Conservation (phyloP, 345 rosid species). For the Gossypium thurberi region DNA sequence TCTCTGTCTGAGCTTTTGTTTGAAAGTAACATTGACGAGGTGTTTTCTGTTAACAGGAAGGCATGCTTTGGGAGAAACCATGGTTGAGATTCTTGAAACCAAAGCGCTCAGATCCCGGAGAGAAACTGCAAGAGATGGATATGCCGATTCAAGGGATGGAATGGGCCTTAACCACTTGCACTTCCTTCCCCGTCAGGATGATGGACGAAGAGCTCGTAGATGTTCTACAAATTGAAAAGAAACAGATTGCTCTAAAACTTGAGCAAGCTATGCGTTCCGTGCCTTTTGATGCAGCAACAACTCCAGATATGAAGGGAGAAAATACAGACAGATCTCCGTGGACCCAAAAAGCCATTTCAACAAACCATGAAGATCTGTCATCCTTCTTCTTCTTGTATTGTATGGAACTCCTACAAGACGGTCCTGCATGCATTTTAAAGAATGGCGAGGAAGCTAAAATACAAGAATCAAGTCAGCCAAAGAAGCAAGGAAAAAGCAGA, state of each 20-base stretch:
- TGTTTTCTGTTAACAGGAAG: constrained; percentile 37
- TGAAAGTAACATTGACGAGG: background rate
- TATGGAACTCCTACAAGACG: constrained; percentile 41
- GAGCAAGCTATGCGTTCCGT: constrained; percentile 22
- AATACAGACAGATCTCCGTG: constrained; percentile 24
- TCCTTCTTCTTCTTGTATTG: constrained; percentile 75
- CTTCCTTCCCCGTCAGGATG: constrained; percentile 23
- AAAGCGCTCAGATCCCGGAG: constrained; percentile 30
- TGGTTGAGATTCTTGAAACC: constrained; percentile 45
- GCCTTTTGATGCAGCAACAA: constrained; percentile 31
- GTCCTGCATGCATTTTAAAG: background rate
- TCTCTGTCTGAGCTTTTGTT: background rate
- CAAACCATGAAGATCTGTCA: constrained; percentile 43
- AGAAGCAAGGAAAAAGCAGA: constrained; percentile 3
- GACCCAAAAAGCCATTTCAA: constrained; percentile 39
- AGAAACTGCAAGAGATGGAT: constrained; percentile 49
- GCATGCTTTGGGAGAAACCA: constrained; percentile 77
- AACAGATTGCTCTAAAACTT: constrained; percentile 27
- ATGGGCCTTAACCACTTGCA: constrained; percentile 41
- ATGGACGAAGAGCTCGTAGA: constrained; percentile 32
- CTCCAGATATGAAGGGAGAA: constrained; percentile 43
- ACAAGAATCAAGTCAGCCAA: constrained; percentile 2
- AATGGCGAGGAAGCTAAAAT: constrained; percentile 14
- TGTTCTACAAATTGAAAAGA: constrained; percentile 31
- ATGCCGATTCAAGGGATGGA: constrained; percentile 69